Base-by-base conservation (phyloP, 2,329 filamentous ascomycete species). In the Mycogone perniciosa region DNA sequence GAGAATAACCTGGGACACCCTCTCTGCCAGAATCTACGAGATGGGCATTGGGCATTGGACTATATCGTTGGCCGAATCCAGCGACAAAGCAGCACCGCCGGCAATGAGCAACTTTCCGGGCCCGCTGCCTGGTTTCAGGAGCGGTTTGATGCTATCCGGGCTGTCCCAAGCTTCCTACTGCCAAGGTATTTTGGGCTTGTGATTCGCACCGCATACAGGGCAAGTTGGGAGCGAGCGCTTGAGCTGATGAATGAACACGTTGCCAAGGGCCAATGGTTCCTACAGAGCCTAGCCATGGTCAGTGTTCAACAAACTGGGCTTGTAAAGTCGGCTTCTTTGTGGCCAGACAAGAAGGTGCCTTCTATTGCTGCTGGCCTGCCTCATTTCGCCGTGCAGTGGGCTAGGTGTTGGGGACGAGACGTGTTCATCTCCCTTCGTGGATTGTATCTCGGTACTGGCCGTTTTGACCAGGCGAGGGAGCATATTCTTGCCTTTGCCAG, bases 341-440 rank as follows among this genome's bases (percentile, higher is more conserved):
- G 89, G 79, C 92, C 93, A 0, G 80, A 84, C 57, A 92, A 89
- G 66, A 74, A 80, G 20, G 90, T 96, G 1, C 89, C 92, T 2
- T 92, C 87, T 44, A 77, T 99, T 59, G 92, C 93, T 13, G 93
- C 93, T 31, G 93, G 93, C 11, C 73, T 99, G 43, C 93, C 93
- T 34, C 93, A 99, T 68, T 99, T 99, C 64, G 82, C 93, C 0
- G 86, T 88, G 7, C 86, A 90, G 60, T 99, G 93, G 91, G 91
- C 92, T 45, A 82, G 93, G 60, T 96, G 92, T 68, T 99, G 93
- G 93, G 93, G 95, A 6, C 85, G 93, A 50, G 93, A 99, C 67
- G 89, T 96, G 9, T 97, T 96, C 67, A 99, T 99, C 56, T 93
- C 93, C 10, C 81, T 96, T 38, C 86, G 93, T 46, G 93, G 93